Conservation (phyloP, 495 filamentous ascomycete genomes). For the Ascodesmis nigricans region DNA sequence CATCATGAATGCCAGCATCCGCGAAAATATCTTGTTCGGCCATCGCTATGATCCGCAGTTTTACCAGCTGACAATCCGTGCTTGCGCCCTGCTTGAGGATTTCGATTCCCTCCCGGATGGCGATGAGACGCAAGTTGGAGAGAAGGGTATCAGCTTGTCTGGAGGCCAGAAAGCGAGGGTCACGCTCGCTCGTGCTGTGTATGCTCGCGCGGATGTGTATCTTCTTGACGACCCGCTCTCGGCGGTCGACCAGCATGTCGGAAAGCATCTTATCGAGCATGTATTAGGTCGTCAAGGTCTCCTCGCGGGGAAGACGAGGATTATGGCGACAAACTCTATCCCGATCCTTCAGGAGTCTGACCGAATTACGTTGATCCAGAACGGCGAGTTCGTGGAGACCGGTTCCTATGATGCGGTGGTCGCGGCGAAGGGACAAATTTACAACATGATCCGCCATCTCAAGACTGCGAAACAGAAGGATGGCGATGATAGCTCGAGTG, state of each 20-base stretch:
- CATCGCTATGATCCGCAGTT: constrained; percentile 87
- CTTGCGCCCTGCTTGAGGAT: constrained; percentile 79
- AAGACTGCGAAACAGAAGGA: constrained; percentile 50
- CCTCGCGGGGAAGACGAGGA: constrained; percentile 64
- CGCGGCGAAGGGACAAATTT: constrained; percentile 80
- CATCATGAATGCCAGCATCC: constrained; percentile 95
- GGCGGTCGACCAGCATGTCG: constrained; percentile 94
- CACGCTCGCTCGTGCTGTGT: constrained; percentile 88
- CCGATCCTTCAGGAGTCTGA: constrained; percentile 73
- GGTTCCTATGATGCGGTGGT: constrained; percentile 78
- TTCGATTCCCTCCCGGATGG: constrained; percentile 86
- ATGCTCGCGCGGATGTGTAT: constrained; percentile 93
- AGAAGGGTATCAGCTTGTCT: constrained; percentile 89
- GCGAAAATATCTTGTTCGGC: constrained; percentile 93
- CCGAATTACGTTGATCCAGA: constrained; percentile 44
- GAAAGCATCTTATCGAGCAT: constrained; percentile 77
- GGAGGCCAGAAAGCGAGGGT: constrained; percentile 92
- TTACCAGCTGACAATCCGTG: constrained; percentile 83
- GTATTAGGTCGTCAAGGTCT: constrained; percentile 75
- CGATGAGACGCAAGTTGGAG: constrained; percentile 88
- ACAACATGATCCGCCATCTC: constrained; percentile 41
- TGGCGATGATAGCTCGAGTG: constrained; percentile 33
- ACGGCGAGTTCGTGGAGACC: constrained; percentile 64
- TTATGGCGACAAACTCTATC: constrained; percentile 91
- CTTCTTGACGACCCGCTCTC: constrained; percentile 85